Evolutionary conservation across 352 stramenopile species (phyloP), one percentile per base, ranked within the genome.

Genomic region (Globisporangium camurandrum): DNA sequence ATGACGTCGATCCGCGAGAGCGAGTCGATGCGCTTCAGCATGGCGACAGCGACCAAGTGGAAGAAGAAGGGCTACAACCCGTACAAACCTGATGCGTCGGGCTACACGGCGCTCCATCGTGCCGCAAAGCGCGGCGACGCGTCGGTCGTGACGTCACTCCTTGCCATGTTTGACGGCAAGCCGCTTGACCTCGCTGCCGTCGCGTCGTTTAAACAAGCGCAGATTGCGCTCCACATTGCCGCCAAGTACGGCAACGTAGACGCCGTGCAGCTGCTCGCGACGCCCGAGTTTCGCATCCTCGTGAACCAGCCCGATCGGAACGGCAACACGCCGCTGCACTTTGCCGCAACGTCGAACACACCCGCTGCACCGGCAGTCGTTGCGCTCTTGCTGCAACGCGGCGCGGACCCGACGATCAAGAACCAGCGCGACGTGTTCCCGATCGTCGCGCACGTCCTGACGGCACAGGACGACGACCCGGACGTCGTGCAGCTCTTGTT

Each of bases 31-130:
- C 78, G 79, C 58, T 83, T 78, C 52, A 89, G 76, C 50, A 81
- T 93, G 59, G 64, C 66, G 40, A 90, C 70, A 16, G 78, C 82
- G 19, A 76, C 60, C 65, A 90, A 89, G 61, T 93, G 82, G 82
- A 86, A 87, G 49, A 87, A 88, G 40, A 74, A 82, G 51, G 82
- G 78, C 27, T 93, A 93, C 50, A 73, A 89, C 49, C 82, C 82
- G 37, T 93, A 90, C 63, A 84, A 86, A 34, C 78, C 75, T 14
- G 82, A 90, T 50, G 73, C 70, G 24, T 77, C 66, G 30, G 82
- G 82, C 20, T 93, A 88, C 66, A 93, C 82, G 33, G 82, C 82
- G 34, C 63, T 93, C 36, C 82, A 93, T 47, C 78, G 82, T 27
- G 72, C 78, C 2, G 78, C 82, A 26, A 86, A 87, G 50, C 73